Percentiles rank a stretch among this genome's conserved stretches.
phyloP scores from a whole-genome alignment of 169 alveolate species.

The Toxoplasma gondii region DNA sequence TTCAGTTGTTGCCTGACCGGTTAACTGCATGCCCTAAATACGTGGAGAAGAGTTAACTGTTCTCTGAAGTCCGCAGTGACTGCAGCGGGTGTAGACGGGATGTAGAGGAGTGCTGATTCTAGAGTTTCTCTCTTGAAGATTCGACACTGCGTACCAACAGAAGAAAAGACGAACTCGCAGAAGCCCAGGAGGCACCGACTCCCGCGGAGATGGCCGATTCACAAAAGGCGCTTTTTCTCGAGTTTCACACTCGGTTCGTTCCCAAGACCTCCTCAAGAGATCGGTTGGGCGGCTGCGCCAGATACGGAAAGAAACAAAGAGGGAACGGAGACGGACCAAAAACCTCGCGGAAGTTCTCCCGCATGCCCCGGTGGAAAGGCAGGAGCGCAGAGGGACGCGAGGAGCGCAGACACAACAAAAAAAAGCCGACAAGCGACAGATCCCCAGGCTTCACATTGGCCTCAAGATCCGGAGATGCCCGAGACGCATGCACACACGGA shows the following conservation, averaged over 20 bases:
- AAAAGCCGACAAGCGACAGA: constrained; percentile 1
- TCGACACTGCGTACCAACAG: too few relatives aligned
- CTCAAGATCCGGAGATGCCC: neutral
- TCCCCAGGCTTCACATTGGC: neutral
- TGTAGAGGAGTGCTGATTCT: too few relatives aligned
- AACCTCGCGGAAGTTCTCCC: constrained; percentile 3
- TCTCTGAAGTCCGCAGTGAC: too few relatives aligned
- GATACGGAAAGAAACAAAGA: neutral
- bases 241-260: neutral
- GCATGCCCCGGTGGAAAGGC: constrained; percentile 1
- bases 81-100: too few relatives aligned
- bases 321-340: constrained; percentile 41
- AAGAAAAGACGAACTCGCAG: too few relatives aligned
- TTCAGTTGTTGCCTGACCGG: too few relatives aligned
- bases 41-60: too few relatives aligned
- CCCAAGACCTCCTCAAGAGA: neutral
- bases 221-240: neutral
- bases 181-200: too few relatives aligned
- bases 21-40: too few relatives aligned
- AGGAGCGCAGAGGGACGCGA: neutral
- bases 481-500: neutral
- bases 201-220: too few relatives aligned
- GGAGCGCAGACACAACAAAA: neutral
- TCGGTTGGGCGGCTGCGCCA: constrained; percentile 23
- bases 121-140: too few relatives aligned